Percentiles rank a stretch among this genome's conserved stretches.
Conservation (phyloP, 208 protist species). For the Crithidia mellificae region DNA sequence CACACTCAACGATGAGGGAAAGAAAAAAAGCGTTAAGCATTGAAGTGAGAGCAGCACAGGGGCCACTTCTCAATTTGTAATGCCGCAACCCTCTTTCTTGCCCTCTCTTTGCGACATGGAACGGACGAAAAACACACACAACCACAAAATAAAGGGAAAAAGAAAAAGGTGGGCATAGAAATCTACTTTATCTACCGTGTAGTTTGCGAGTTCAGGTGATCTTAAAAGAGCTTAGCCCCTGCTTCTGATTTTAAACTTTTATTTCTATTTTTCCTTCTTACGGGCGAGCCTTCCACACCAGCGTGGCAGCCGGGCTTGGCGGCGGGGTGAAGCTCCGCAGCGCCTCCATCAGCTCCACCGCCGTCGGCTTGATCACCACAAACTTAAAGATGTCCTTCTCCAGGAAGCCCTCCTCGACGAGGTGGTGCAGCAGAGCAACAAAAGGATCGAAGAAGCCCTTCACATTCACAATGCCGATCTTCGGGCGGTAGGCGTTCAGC, state of each 20-base stretch:
- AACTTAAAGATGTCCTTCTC: constrained; percentile 38
- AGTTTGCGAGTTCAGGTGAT: too few relatives aligned
- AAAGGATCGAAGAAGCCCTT: constrained; percentile 77
- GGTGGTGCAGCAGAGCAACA: constrained; percentile 50
- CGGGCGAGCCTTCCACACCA: constrained; percentile 55
- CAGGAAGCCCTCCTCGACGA: constrained; percentile 70
- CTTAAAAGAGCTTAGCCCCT: too few relatives aligned
- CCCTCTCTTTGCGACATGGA: too few relatives aligned
- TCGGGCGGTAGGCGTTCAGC: constrained; percentile 69
- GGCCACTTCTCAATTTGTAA: too few relatives aligned
- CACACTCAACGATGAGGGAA: not conserved
- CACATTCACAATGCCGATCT: constrained; percentile 77
- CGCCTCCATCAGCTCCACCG: constrained; percentile 53
- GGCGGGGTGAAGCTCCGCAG: constrained; percentile 46
- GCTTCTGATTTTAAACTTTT: too few relatives aligned
- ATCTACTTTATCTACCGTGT: too few relatives aligned
- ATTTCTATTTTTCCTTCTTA: constrained; percentile 16
- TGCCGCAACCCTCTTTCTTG: too few relatives aligned
- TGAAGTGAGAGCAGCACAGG: not conserved
- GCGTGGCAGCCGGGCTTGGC: constrained; percentile 21
- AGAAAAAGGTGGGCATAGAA: too few relatives aligned
- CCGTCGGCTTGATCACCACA: constrained; percentile 50
- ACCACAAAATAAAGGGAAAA: too few relatives aligned
- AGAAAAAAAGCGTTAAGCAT: not conserved
- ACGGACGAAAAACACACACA: too few relatives aligned